Base-by-base conservation (phyloP, 2,329 filamentous ascomycete species). In the Westerdykella sp. region DNA sequence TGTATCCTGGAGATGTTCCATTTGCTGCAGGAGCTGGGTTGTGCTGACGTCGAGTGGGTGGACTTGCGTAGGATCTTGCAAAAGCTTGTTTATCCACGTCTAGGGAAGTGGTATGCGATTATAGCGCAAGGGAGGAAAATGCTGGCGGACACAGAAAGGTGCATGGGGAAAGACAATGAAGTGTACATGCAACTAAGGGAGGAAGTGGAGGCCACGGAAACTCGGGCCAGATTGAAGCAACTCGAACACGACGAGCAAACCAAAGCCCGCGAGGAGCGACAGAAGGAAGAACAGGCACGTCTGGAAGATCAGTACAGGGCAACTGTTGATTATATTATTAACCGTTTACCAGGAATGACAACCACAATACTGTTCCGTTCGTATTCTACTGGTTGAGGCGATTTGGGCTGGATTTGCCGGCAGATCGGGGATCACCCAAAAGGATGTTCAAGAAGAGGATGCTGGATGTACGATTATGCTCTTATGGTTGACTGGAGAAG, bases 1-100 rank as follows among this genome's bases (percentile, higher is more conserved):
- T 31, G 5, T 13, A 13, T 36, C 25, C 21, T 32, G 14, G 36
- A 39, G 2, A 28, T 31, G 10, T 34, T 44, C 34, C 13, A 10
- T n/a, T 21, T 36, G 16, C 34, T 45, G 5, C 16, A 15, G 4
- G 34, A 25, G 15, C 36, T 22, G 14, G 39, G 43, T 3, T 45
- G 46, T 30, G 18, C n/a, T 1, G 46, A 48, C 37, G 5, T 34
- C 10, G 39, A 48, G 31, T 9, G 40, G 16, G 28, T 36, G 22
- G 9, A 38, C 22, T 44, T 34, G 41, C 34, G 44, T 10, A 34
- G 13, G 2, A 7, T 11, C 4, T 37, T 43, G 15, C 21, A n/a
- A 6, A 21, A 31, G 9, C 2, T 22, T 38, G 6, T 44, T 7
- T 18, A 35, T 11, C 25, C n/a, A 4, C 3, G 21, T 3, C 14